These are phyloP conservation scores for Helianthus tuberosus DNA, from an alignment of 129 eudicot species.

Conservation along the genomic window DNA sequence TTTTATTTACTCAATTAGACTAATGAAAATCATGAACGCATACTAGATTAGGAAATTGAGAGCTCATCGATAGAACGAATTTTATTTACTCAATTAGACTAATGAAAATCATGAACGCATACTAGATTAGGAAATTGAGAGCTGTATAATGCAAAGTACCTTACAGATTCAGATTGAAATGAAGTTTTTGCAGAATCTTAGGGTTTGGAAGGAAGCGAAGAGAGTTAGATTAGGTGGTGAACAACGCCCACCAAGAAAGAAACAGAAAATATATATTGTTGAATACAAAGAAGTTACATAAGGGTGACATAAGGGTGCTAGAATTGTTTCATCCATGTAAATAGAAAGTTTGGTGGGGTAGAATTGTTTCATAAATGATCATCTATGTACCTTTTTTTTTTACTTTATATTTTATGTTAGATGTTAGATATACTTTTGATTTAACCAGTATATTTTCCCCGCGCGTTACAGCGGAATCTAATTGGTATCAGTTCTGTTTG, in stretches of 20 bases:
- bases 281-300: neutral
- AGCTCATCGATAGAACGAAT: too few species aligned
- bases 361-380: neutral
- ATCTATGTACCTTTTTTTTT: too few species aligned
- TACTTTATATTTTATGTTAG: too few species aligned
- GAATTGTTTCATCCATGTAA: constrained; percentile 8
- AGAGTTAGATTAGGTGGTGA: neutral
- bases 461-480: too few species aligned
- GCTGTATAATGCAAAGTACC: too few species aligned
- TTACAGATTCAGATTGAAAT: too few species aligned
- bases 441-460: too few species aligned
- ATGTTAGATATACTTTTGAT: too few species aligned
- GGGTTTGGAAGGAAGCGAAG: constrained; percentile 8
- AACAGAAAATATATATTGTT: neutral
- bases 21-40: neutral
- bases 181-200: neutral
- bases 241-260: neutral
- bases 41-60: neutral
- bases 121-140: neutral
- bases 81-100: constrained; percentile 17
- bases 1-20: constrained; percentile 6
- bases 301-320: neutral
- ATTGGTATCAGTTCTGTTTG: too few species aligned
- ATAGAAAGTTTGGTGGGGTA: constrained; percentile 16
- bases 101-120: neutral